phyloP scores from a whole-genome alignment of 257 asterid genomes.

The Jasminum sambac region DNA sequence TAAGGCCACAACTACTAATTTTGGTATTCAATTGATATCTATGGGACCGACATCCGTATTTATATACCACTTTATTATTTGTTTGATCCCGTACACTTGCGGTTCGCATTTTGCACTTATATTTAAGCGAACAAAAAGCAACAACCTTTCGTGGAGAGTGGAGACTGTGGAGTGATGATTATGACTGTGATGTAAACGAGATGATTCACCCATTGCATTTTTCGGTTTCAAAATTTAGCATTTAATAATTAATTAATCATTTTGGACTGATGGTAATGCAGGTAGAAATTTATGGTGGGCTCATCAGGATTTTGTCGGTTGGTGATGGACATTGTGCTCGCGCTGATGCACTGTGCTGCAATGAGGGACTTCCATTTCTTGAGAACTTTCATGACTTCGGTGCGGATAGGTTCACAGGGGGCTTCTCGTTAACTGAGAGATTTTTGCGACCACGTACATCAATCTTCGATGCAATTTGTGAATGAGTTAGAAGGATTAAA shows the following conservation, averaged over 20 bases:
- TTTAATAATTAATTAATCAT: too few relatives aligned
- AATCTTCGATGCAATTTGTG: too few relatives aligned
- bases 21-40: too few relatives aligned
- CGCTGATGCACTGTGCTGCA: neutral
- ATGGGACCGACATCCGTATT: too few relatives aligned
- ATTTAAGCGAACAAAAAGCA: too few relatives aligned
- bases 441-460: neutral
- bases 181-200: neutral
- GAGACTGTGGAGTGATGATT: neutral
- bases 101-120: too few relatives aligned
- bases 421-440: neutral
- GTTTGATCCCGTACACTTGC: too few relatives aligned
- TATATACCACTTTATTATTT: too few relatives aligned
- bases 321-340: too few relatives aligned
- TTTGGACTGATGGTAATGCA: neutral
- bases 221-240: neutral
- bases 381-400: neutral
- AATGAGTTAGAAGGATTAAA: too few relatives aligned
- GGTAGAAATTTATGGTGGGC: neutral
- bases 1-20: too few relatives aligned
- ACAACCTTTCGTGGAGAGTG: conserved; percentile 12
- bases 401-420: neutral
- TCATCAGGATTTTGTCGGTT: neutral
- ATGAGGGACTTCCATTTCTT: neutral
- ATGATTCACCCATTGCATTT: neutral